Percentiles rank a stretch among this genome's conserved stretches.
phyloP scores from a whole-genome alignment of 2,329 filamentous ascomycete species.

The Fusarium pilosicola region DNA sequence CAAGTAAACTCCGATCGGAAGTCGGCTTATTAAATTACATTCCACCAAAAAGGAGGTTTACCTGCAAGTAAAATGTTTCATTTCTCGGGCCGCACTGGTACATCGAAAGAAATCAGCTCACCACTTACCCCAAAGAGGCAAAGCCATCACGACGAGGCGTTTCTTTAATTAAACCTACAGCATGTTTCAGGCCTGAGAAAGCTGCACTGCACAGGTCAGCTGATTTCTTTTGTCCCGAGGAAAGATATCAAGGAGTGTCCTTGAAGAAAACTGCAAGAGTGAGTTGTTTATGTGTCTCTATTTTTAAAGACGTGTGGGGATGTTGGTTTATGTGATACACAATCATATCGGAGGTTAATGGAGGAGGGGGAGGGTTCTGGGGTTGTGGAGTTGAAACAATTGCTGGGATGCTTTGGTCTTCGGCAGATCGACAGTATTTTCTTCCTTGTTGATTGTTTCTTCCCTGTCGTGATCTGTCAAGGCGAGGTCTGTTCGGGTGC shows the following conservation, averaged over 20 bases:
- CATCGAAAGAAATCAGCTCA: constrained; percentile 2
- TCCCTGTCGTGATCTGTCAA: constrained; percentile 3
- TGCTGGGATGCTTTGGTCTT: constrained; percentile 8
- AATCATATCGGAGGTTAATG: background rate
- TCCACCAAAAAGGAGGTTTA: constrained; percentile 1
- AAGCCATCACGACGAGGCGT: constrained; percentile 10
- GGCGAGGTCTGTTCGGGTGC: background rate
- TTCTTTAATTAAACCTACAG: constrained; percentile 20
- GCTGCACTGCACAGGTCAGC: background rate
- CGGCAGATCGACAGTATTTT: constrained; percentile 26
- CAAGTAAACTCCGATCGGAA: background rate
- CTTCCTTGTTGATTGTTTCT: background rate
- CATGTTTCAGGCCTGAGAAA: constrained; percentile 20
- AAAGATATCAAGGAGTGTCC: background rate
- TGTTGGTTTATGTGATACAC: constrained; percentile 5
- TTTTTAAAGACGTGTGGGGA: background rate
- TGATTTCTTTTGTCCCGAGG: background rate
- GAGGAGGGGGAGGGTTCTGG: background rate
- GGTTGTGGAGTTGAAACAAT: constrained; percentile 11
- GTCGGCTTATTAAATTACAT: background rate
- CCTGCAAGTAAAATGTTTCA: constrained; percentile 16
- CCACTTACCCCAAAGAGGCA: background rate
- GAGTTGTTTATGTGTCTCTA: background rate
- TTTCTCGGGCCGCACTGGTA: constrained; percentile 18
- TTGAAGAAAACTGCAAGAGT: constrained; percentile 1